These are phyloP conservation scores for Sordariomycetes sp. DNA, from an alignment of 2,329 filamentous ascomycete genomes.

Conservation along the genomic window DNA sequence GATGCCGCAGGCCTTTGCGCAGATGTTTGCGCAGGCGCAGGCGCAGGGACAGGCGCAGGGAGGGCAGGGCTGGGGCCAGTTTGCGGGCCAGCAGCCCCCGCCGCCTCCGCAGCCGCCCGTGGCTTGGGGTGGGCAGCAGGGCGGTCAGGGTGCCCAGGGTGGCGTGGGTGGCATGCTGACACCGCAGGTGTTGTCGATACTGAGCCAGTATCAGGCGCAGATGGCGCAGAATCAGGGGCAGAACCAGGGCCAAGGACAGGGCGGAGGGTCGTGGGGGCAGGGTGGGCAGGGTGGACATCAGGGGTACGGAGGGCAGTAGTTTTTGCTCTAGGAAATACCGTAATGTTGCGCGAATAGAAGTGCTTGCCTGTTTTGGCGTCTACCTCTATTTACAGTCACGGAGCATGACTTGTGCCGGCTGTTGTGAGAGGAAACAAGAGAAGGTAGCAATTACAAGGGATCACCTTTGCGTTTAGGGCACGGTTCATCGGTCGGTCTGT, in stretches of 20 bases:
- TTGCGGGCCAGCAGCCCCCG: not conserved
- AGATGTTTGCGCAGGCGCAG: not conserved
- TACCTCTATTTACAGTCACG: not conserved
- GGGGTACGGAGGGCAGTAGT: not conserved
- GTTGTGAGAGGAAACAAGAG: too few relatives aligned
- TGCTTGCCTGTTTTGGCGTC: not conserved
- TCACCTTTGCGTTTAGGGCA: too few relatives aligned
- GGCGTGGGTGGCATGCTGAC: not conserved
- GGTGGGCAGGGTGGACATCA: not conserved
- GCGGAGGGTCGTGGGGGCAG: not conserved
- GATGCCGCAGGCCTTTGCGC: conserved; percentile 14
- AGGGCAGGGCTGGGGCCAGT: not conserved
- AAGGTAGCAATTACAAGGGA: too few relatives aligned
- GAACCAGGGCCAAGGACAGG: not conserved
- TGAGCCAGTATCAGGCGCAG: not conserved
- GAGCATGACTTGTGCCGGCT: too few relatives aligned
- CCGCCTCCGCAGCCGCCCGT: not conserved
- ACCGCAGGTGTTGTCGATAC: not conserved
- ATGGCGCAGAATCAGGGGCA: conserved; percentile 1
- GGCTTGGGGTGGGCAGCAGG: not conserved
- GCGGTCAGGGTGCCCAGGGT: not conserved
- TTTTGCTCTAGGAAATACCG: not conserved
- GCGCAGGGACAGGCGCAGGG: not conserved
- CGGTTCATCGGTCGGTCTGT: too few relatives aligned
- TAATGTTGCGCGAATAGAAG: too few relatives aligned